These are phyloP conservation scores for Aureobasidium leucospermi DNA, from an alignment of 2,329 filamentous ascomycete genomes.

Conservation along the genomic window DNA sequence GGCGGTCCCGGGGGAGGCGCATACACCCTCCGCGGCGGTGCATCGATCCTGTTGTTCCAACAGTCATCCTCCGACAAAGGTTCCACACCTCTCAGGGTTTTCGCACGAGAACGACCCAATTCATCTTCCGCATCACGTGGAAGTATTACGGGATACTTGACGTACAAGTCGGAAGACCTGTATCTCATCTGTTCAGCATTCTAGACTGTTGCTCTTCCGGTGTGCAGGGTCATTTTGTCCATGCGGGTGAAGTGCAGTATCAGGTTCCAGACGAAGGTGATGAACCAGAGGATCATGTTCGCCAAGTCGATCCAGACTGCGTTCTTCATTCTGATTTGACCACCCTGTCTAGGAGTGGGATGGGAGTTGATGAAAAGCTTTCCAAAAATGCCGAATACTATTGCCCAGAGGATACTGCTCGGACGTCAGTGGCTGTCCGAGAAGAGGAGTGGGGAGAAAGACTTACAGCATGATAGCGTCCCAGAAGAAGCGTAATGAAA, in stretches of 20 bases:
- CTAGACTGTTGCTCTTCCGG: not conserved
- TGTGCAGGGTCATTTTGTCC: constrained; percentile 48
- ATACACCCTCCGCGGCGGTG: too few relatives aligned
- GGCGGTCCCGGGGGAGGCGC: too few relatives aligned
- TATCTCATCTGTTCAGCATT: not conserved
- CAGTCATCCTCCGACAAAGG: not conserved
- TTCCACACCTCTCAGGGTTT: too few relatives aligned
- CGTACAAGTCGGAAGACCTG: not conserved
- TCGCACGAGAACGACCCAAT: too few relatives aligned
- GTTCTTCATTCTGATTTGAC: constrained; percentile 70
- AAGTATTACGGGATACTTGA: not conserved
- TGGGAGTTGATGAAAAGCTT: constrained; percentile 69
- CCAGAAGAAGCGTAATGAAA: constrained; percentile 54
- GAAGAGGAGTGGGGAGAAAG: not conserved
- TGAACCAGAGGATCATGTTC: constrained; percentile 69
- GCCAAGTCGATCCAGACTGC: constrained; percentile 60
- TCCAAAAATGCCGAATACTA: constrained; percentile 77
- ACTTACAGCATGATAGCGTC: constrained; percentile 58
- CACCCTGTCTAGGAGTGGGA: constrained; percentile 43
- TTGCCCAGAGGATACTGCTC: constrained; percentile 61
- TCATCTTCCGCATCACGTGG: not conserved
- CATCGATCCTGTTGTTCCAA: not conserved
- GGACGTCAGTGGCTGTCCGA: not conserved
- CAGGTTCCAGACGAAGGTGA: constrained; percentile 50
- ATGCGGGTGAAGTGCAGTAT: constrained; percentile 54